These are phyloP conservation scores for Mimosa pudica DNA, from an alignment of 306 rosid species.

Conservation along the genomic window DNA sequence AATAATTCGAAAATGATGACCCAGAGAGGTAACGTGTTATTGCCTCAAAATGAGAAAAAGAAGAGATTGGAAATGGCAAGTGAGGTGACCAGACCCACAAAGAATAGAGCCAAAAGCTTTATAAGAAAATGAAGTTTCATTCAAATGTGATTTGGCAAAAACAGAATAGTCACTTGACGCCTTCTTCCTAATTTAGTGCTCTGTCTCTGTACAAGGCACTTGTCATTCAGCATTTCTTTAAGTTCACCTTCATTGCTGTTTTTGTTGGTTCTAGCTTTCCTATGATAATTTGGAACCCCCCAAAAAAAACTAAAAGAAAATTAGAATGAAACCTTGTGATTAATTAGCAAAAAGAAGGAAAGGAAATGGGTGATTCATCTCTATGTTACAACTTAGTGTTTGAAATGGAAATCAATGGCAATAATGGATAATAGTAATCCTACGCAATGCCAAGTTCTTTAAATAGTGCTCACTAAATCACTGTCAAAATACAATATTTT, in stretches of 20 bases:
- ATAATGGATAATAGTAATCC: slow-evolving; percentile 37
- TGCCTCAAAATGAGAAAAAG: slow-evolving; percentile 32
- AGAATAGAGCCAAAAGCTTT: slow-evolving; percentile 19
- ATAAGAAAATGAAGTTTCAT: slow-evolving; percentile 31
- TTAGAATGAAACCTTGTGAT: background rate
- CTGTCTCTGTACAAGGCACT: slow-evolving; percentile 21
- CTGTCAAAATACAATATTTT: slow-evolving; percentile 6
- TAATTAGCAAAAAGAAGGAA: background rate
- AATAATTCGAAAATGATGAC: background rate
- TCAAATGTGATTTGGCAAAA: slow-evolving; percentile 11
- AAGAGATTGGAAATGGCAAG: slow-evolving; percentile 32
- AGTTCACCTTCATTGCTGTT: background rate
- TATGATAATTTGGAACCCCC: background rate
- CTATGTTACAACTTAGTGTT: slow-evolving; percentile 7
- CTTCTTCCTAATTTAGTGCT: slow-evolving; percentile 39
- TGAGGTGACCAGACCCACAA: slow-evolving; percentile 38
- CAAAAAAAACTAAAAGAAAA: background rate
- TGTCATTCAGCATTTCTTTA: background rate
- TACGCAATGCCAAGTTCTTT: slow-evolving; percentile 42
- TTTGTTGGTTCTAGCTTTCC: background rate
- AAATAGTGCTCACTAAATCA: slow-evolving; percentile 36
- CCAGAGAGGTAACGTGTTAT: slow-evolving; percentile 22
- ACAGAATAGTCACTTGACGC: slow-evolving; percentile 22
- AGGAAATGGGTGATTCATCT: background rate
- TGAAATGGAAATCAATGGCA: slow-evolving; percentile 31